phyloP scores from a whole-genome alignment of 2,329 filamentous ascomycete species.

The Bipolaris zeicola region DNA sequence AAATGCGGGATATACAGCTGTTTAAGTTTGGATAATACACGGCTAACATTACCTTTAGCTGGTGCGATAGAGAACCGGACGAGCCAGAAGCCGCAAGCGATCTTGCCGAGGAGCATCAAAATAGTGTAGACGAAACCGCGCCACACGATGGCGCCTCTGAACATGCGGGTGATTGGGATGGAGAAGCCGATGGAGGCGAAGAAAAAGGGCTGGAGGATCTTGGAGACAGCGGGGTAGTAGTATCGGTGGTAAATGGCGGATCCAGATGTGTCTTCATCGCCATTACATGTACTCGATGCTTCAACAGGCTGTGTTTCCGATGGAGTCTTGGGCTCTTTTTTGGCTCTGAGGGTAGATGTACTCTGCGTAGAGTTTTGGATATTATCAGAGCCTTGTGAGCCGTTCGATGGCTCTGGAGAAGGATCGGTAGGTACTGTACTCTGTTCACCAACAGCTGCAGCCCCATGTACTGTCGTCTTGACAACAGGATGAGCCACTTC shows the following conservation, averaged over 20 bases:
- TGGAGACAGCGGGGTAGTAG: constrained; percentile 53
- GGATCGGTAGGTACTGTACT: background rate
- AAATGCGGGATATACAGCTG: background rate
- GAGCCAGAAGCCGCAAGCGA: constrained; percentile 51
- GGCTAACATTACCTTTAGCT: background rate
- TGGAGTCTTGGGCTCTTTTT: background rate
- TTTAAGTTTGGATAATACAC: background rate
- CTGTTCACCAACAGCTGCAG: background rate
- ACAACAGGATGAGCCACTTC: constrained; percentile 37
- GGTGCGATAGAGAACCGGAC: constrained; percentile 21
- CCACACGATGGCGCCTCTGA: constrained; percentile 68
- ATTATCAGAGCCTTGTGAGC: background rate
- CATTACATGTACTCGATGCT: background rate
- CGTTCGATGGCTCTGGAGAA: background rate
- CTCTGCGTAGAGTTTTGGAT: background rate
- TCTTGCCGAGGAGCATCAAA: constrained; percentile 66
- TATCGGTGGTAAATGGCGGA: constrained; percentile 53
- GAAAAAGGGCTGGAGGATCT: constrained; percentile 72
- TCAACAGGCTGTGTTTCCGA: background rate
- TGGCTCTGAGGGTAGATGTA: background rate
- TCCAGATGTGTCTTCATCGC: constrained; percentile 19
- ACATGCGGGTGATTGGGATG: constrained; percentile 75
- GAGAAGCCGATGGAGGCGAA: constrained; percentile 79
- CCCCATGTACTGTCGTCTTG: too few species aligned
- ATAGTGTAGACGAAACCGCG: constrained; percentile 72